Evolutionary conservation across 129 eudicot species (phyloP), one percentile per base, ranked within the genome.

Genomic region (Flaveria bidentis): DNA sequence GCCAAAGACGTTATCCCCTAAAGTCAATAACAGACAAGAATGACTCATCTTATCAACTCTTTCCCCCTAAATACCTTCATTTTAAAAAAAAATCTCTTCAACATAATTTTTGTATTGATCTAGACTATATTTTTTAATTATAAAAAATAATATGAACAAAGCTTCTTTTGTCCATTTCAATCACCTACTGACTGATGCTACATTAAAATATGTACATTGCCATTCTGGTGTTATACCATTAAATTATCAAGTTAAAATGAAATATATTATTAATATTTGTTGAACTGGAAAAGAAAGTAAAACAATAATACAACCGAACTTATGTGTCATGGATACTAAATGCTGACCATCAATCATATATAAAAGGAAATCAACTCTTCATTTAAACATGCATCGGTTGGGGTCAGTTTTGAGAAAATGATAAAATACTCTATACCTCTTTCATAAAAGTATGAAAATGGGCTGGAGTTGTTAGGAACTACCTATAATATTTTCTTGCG

Each of bases 331-430:
- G 33, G 64, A 57, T 57, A 28, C 30, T 57, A 57, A 57, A 57
- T 2, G 64, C 64, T 57, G 10, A 57, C 33, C 33, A 57, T 18
- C 64, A 57, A 60, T 9, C 41, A 60, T 25, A 28, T 23, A 9
- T 5, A 25, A 60, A 60, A 60, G 39, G 66, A 23, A 60, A 60
- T 23, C 7, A 23, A 25, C 66, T 23, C 39, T 60, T 6, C 39
- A 23, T 60, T 60, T 60, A 13, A 13, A 4, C 41, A 60, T 60
- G 8, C 20, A 25, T 60, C 8, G 13, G 66, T 23, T 12, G 66
- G 6, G 66, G 66, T 25, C 66, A 25, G 7, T 60, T 25, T 60
- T 23, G 66, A 60, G 66, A 60, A 60, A 60, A 60, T 23, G 66
- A 60, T 60, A 23, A 55, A 58, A 25, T 60, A 36, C 23, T 11